These are phyloP conservation scores for Fagopyrum homotropicum DNA, from an alignment of 148 eudicot genomes.

Conservation along the genomic window DNA sequence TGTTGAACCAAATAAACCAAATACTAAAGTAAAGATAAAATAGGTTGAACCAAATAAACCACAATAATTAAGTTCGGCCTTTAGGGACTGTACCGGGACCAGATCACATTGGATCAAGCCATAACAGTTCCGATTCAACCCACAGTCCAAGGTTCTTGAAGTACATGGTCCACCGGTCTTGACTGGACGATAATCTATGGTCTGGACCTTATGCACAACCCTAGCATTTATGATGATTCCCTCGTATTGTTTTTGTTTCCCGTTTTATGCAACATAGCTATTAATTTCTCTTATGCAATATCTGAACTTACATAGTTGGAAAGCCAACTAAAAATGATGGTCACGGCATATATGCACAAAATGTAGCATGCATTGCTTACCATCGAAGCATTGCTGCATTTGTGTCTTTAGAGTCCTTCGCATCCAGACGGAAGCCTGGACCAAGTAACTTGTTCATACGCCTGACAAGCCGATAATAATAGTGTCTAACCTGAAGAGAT, in stretches of 20 bases:
- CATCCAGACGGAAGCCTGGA: conserved; percentile 83
- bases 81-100: too few species aligned
- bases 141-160: too few species aligned
- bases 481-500: conserved; percentile 78
- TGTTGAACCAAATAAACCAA: too few species aligned
- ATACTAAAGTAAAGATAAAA: too few species aligned
- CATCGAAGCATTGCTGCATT: conserved; percentile 99
- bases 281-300: neutral
- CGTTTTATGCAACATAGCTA: neutral
- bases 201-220: neutral
- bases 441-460: conserved; percentile 98
- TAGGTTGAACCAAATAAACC: neutral
- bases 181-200: too few species aligned
- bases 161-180: too few species aligned
- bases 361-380: conserved; percentile 25
- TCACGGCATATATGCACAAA: neutral
- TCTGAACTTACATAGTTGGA: neutral
- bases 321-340: neutral
- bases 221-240: neutral
- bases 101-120: too few species aligned
- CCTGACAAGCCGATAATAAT: conserved; percentile 94
- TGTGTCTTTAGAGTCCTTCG: conserved; percentile 91
- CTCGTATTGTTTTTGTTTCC: too few species aligned
- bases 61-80: neutral
- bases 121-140: too few species aligned